These are phyloP conservation scores for Cryphonectria naterciae DNA, from an alignment of 2,329 filamentous ascomycete genomes.

Conservation along the genomic window DNA sequence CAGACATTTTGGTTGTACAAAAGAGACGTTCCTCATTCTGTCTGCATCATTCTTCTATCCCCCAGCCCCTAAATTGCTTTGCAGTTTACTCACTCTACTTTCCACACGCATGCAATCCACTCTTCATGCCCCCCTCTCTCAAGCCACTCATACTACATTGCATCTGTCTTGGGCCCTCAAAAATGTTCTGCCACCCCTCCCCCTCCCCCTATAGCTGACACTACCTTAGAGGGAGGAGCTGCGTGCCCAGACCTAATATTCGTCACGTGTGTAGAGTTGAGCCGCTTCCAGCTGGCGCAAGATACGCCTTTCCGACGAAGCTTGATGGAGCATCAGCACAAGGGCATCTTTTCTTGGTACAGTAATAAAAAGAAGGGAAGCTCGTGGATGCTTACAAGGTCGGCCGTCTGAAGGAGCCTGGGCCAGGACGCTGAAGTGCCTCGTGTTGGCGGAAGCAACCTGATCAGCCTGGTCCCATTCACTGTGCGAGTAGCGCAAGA, in stretches of 20 bases:
- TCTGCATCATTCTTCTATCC: too few relatives aligned
- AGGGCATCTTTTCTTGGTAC: background rate
- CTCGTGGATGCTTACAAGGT: conserved; percentile 16
- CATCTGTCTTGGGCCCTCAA: background rate
- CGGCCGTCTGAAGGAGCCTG: background rate
- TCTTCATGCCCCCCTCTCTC: too few relatives aligned
- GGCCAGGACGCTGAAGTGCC: conserved; percentile 12
- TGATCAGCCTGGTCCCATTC: background rate
- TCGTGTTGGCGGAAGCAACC: background rate
- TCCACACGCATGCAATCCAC: background rate
- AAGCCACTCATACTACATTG: background rate
- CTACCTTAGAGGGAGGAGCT: background rate
- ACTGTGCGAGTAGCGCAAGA: background rate
- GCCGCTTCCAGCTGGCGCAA: conserved; percentile 12
- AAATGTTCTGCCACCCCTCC: background rate
- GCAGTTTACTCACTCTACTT: background rate
- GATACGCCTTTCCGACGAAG: conserved; percentile 6
- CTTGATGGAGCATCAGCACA: background rate
- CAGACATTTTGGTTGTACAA: background rate
- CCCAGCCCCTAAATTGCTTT: background rate
- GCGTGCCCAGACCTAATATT: background rate
- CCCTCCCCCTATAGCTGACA: background rate
- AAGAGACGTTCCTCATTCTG: background rate
- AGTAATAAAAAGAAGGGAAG: background rate
- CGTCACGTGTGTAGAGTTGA: background rate